Evolutionary conservation across 1,284 basidiomycete genomes (phyloP).

Genomic region (Marasmius tenuissimus): DNA sequence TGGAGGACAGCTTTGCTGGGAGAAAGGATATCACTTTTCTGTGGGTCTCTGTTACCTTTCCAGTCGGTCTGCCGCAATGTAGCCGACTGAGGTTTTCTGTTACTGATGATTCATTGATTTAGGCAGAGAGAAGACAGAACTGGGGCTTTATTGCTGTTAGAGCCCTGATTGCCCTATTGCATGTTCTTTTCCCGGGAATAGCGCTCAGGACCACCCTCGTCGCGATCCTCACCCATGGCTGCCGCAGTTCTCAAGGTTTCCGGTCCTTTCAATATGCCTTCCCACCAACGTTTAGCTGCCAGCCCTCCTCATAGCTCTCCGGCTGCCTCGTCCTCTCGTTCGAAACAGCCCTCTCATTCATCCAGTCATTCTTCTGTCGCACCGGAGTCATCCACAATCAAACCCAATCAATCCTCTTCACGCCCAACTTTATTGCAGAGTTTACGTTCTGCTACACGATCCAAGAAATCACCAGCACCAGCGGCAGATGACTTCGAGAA

Average conservation of each 20-base stretch:
- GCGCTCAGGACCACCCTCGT: slow-evolving; percentile 7
- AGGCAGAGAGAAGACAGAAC: neutral
- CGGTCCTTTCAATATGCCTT: slow-evolving; percentile 46
- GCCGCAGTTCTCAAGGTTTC: slow-evolving; percentile 43
- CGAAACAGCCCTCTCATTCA: slow-evolving; percentile 31
- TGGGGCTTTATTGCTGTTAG: neutral
- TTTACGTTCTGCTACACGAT: slow-evolving; percentile 59
- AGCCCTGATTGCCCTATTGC: neutral
- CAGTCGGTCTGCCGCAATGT: slow-evolving; percentile 12
- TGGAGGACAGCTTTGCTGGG: neutral
- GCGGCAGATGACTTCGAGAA: slow-evolving; percentile 42
- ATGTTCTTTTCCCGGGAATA: neutral
- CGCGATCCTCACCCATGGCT: slow-evolving; percentile 44
- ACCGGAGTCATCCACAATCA: slow-evolving; percentile 40
- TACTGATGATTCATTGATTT: slow-evolving; percentile 6
- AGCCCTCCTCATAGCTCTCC: slow-evolving; percentile 31
- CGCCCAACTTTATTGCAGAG: slow-evolving; percentile 67
- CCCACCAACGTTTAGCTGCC: slow-evolving; percentile 39
- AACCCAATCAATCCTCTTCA: slow-evolving; percentile 56
- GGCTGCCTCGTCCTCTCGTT: slow-evolving; percentile 44
- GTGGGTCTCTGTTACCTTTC: slow-evolving; percentile 16
- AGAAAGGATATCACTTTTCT: neutral
- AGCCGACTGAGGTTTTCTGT: slow-evolving; percentile 1
- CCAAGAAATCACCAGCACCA: slow-evolving; percentile 41
- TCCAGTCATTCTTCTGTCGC: slow-evolving; percentile 23